Conservation (phyloP, 2,329 filamentous ascomycete genomes). For the Neophaeococcomyces aloes region DNA sequence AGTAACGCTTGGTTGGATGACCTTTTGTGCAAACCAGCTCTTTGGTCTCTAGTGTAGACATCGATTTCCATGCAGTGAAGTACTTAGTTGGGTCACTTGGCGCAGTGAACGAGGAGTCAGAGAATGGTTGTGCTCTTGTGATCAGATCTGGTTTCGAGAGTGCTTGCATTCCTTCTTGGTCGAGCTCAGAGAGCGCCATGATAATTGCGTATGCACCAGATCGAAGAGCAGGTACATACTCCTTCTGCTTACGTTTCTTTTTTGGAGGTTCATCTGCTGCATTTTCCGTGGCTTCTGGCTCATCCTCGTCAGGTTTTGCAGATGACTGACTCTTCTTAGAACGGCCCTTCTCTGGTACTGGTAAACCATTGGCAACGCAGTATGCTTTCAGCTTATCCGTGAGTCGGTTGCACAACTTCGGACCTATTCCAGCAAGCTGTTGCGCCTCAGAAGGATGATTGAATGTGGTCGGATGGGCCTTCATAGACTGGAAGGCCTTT, state of each 20-base stretch:
- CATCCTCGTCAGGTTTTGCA: constrained; percentile 28
- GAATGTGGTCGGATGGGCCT: constrained; percentile 60
- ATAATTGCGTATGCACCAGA: constrained; percentile 66
- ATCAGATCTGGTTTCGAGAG: constrained; percentile 61
- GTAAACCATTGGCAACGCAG: constrained; percentile 56
- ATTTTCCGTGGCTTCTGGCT: constrained; percentile 23
- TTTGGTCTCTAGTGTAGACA: constrained; percentile 64
- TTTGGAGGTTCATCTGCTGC: constrained; percentile 38
- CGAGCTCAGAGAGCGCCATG: constrained; percentile 51
- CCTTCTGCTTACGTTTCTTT: constrained; percentile 46
- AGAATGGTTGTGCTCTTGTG: constrained; percentile 58
- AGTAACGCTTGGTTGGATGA: constrained; percentile 56
- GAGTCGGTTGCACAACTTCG: constrained; percentile 59
- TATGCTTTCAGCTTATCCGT: constrained; percentile 47
- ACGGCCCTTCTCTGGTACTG: constrained; percentile 48
- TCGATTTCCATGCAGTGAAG: constrained; percentile 74
- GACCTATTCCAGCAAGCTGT: constrained; percentile 63
- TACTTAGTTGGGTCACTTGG: constrained; percentile 57
- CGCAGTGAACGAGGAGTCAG: constrained; percentile 61
- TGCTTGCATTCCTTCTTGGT: constrained; percentile 45
- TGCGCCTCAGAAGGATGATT: constrained; percentile 62
- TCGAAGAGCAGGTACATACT: constrained; percentile 62
- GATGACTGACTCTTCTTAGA: constrained; percentile 21
- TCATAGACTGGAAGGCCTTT: constrained; percentile 66
- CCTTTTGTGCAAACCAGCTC: constrained; percentile 64